Evolutionary conservation across 2,329 filamentous ascomycete species (phyloP), one percentile per base, ranked within the genome.

Genomic region (Penicillium vulpinum): DNA sequence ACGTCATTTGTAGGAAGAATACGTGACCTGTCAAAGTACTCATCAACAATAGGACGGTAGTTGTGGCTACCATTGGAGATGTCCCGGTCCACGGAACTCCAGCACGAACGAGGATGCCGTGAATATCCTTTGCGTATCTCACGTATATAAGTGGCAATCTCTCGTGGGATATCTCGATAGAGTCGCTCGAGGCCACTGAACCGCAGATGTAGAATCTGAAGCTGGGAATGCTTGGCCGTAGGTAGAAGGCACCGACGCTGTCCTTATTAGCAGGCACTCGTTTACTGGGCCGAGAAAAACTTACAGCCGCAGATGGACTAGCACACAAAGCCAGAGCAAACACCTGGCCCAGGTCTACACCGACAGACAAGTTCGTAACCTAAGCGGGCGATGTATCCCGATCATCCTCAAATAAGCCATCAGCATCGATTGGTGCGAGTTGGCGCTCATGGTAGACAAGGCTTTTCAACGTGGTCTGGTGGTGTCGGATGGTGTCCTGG

Each of bases 361-460:
- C 43, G n/a, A 35, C 21, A 24, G 57, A 41, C 24, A 57, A 31
- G 47, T 51, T 31, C 16, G 43, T 4, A 24, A 48, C 35, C 51
- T 43, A 54, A 10, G 26, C 33, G 13, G 54, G 57, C 6, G 45
- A 54, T 11, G 51, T 40, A 48, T 58, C 56, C 29, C 51, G 31
- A 38, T 49, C 18, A 36, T 56, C 54, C 41, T 57, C 45, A 28
- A 57, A 59, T 21, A 59, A 26, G 21, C 49, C 43, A 41, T 56
- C 49, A 4, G 43, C 43, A 31, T 51, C 50, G 13, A 59, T 18
- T 4, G 57, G 36, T 21, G 48, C 39, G 18, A 59, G 54, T 50
- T 46, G 45, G 22, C 49, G 43, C 50, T 59, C 53, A 29, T 59
- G 54, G 29, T 52, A 59, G 29, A 55, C 46, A 22, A 59, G 36